A percentile compares a stretch with the other conserved stretches of the same genome.
Evolutionary conservation across 1,284 basidiomycete species (phyloP).

Genomic region (Ustilago hordei): DNA sequence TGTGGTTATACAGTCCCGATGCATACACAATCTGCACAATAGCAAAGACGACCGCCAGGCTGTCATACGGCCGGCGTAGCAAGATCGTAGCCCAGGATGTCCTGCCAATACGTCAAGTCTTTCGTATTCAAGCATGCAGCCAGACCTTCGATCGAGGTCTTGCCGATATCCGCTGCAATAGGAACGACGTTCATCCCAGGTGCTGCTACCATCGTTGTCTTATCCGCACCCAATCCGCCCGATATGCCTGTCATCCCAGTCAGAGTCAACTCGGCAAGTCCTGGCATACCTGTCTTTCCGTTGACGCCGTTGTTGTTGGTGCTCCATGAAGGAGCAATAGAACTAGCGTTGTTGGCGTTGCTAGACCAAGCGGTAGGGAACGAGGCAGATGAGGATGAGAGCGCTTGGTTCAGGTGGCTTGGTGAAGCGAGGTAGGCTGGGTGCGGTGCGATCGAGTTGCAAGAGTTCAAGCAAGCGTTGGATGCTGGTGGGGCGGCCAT

Average conservation of each 20-base stretch:
- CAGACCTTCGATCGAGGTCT: slow-evolving; percentile 40
- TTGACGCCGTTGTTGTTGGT: slow-evolving; percentile 4
- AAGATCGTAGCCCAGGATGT: slow-evolving; percentile 41
- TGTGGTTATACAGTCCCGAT: too few relatives aligned
- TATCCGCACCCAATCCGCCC: not conserved
- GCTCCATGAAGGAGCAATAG: slow-evolving; percentile 29
- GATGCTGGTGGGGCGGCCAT: not conserved
- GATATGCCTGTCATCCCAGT: not conserved
- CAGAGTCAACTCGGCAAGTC: not conserved
- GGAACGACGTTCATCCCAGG: slow-evolving; percentile 23
- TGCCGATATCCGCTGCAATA: slow-evolving; percentile 40
- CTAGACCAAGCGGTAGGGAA: slow-evolving; percentile 7
- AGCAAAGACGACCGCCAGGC: not conserved
- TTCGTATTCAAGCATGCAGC: slow-evolving; percentile 34
- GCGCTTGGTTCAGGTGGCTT: not conserved
- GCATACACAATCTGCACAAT: not conserved
- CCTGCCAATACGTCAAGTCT: slow-evolving; percentile 48
- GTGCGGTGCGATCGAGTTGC: slow-evolving; percentile 27
- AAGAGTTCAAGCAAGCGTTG: not conserved
- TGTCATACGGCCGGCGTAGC: slow-evolving; percentile 18
- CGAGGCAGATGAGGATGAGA: not conserved
- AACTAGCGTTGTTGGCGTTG: not conserved
- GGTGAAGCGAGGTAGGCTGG: slow-evolving; percentile 41
- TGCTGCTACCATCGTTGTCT: slow-evolving; percentile 1
- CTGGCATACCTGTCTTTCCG: slow-evolving; percentile 7